Conservation (phyloP, 306 rosid species). For the Mucuna pruriens region DNA sequence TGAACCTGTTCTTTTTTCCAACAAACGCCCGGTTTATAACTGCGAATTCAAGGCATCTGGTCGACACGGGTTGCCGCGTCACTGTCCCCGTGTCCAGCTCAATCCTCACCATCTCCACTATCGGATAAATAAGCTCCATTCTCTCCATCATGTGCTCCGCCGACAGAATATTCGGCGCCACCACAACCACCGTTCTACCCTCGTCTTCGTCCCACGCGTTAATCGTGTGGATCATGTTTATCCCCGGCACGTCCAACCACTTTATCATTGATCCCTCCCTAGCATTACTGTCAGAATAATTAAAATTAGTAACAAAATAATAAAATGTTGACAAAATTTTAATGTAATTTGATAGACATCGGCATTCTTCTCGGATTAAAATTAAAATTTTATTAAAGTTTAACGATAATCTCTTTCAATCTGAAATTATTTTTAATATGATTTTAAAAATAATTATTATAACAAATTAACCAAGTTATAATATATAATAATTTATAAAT, state of each 20-base stretch:
- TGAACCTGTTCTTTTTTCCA: constrained; percentile 59
- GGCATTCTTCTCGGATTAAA: too few species aligned
- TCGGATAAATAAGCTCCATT: constrained; percentile 64
- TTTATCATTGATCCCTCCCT: constrained; percentile 56
- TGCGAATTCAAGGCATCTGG: constrained; percentile 70
- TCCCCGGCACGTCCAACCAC: constrained; percentile 91
- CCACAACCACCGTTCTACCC: constrained; percentile 53
- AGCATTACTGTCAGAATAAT: not conserved
- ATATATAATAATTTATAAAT: too few species aligned
- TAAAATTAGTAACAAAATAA: too few species aligned
- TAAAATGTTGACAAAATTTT: too few species aligned
- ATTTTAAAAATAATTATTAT: too few species aligned
- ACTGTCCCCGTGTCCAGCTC: constrained; percentile 65
- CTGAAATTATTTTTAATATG: too few species aligned
- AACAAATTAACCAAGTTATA: too few species aligned
- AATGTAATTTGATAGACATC: too few species aligned
- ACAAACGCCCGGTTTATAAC: constrained; percentile 55
- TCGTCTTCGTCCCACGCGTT: constrained; percentile 94
- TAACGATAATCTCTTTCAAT: too few species aligned
- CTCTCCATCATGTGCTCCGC: constrained; percentile 83
- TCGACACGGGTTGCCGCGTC: constrained; percentile 66
- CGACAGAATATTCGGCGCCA: constrained; percentile 83
- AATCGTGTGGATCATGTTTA: constrained; percentile 74
- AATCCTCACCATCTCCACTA: constrained; percentile 75
- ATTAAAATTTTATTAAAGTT: too few species aligned